A percentile compares a stretch with the other conserved stretches of the same genome.
These are phyloP conservation scores for Dimargaris verticillata DNA, from an alignment of 192 early-diverging fungal genomes.

Conservation along the genomic window DNA sequence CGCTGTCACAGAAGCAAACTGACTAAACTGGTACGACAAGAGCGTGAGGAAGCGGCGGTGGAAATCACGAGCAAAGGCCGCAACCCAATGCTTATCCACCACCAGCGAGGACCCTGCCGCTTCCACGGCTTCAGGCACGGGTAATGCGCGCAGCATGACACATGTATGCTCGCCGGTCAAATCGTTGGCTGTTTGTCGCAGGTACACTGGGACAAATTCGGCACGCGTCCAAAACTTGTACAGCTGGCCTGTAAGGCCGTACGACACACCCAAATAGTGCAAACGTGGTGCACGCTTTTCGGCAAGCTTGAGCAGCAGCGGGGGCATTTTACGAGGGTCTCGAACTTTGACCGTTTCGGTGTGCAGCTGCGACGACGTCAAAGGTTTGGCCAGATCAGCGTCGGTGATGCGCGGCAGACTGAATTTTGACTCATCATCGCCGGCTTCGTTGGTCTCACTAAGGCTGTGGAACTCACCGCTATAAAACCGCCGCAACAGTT, in stretches of 20 bases:
- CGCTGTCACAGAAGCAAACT: constrained; percentile 64
- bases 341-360: constrained; percentile 70
- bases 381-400: constrained; percentile 23
- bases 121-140: constrained; percentile 24
- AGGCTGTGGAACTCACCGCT: constrained; percentile 58
- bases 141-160: constrained; percentile 81
- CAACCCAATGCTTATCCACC: constrained; percentile 55
- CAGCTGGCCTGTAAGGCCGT: constrained; percentile 70
- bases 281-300: constrained; percentile 65
- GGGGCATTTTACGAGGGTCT: constrained; percentile 82
- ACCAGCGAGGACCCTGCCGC: constrained; percentile 15
- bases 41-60: constrained; percentile 74
- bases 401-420: constrained; percentile 37
- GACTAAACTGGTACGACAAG: constrained; percentile 72
- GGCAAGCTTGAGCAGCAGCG: constrained; percentile 67
- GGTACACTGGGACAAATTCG: constrained; percentile 82
- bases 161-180: constrained; percentile 96
- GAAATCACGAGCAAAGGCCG: constrained; percentile 83
- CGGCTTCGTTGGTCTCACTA: constrained; percentile 29
- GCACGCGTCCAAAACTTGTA: constrained; percentile 95
- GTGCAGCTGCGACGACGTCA: constrained; percentile 26
- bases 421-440: constrained; percentile 33
- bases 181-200: constrained; percentile 93
- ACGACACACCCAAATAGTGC: constrained; percentile 94
- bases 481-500: constrained; percentile 76